These are phyloP conservation scores for Verticillium longisporum DNA, from an alignment of 2,329 filamentous ascomycete genomes.

Conservation along the genomic window DNA sequence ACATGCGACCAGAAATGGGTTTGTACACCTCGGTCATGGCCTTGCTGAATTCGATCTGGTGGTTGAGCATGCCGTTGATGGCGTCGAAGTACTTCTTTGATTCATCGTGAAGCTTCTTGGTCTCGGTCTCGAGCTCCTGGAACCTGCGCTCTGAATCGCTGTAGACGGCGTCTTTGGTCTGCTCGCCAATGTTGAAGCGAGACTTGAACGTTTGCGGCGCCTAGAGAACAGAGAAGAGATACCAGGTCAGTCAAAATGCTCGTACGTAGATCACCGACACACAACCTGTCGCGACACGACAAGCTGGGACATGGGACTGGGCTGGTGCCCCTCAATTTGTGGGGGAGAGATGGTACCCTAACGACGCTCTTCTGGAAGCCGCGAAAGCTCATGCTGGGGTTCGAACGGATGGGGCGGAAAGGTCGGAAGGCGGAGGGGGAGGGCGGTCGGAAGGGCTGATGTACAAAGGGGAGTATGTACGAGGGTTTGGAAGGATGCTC, in stretches of 20 bases:
- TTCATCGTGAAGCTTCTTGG: constrained; percentile 94
- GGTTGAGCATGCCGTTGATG: constrained; percentile 94
- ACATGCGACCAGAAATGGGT: constrained; percentile 91
- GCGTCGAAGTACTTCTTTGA: constrained; percentile 96
- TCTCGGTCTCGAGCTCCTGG: constrained; percentile 88
- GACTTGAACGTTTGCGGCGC: constrained; percentile 87
- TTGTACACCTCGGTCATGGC: constrained; percentile 96
- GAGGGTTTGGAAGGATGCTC: constrained; percentile 7
- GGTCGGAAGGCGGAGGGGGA: constrained; percentile 2
- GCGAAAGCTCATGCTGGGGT: constrained; percentile 80
- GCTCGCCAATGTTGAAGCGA: constrained; percentile 91
- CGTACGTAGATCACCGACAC: neutral
- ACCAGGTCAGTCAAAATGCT: neutral
- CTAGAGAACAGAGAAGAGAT: constrained; percentile 28
- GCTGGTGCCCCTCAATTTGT: constrained; percentile 9
- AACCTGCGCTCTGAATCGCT: constrained; percentile 92
- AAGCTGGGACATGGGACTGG: neutral
- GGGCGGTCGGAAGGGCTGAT: constrained; percentile 4
- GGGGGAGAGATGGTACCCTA: constrained; percentile 53
- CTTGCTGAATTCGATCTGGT: constrained; percentile 98
- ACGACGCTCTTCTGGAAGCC: constrained; percentile 87
- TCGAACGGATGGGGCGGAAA: constrained; percentile 5
- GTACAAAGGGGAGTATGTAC: neutral
- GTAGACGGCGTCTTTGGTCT: constrained; percentile 92
- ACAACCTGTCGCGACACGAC: neutral